Evolutionary conservation across 2,329 filamentous ascomycete species (phyloP).

Genomic region (Cordyceps farinosa): DNA sequence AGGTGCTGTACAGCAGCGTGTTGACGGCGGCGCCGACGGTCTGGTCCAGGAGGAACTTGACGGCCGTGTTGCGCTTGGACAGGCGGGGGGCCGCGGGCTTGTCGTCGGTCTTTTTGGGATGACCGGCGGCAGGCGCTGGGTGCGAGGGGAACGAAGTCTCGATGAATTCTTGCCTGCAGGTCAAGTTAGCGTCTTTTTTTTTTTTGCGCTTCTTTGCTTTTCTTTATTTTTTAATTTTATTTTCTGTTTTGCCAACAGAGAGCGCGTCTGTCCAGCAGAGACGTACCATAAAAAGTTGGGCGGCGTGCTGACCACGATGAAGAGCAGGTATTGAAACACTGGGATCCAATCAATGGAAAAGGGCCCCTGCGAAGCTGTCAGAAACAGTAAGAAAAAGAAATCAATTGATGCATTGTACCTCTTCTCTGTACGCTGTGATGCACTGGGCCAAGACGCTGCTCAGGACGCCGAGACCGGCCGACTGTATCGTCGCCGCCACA

Average conservation of each 20-base stretch:
- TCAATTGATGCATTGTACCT: conserved; percentile 41
- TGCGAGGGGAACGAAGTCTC: conserved; percentile 71
- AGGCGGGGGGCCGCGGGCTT: conserved; percentile 43
- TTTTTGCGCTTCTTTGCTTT: too few species aligned
- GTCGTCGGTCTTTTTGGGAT: conserved; percentile 33
- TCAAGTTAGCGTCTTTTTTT: too few species aligned
- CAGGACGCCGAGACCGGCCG: conserved; percentile 59
- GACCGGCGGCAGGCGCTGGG: conserved; percentile 40
- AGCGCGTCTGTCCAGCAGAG: neutral
- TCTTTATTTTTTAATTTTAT: too few species aligned
- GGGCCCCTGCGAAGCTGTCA: conserved; percentile 36
- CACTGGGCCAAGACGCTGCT: conserved; percentile 73
- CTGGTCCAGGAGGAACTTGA: conserved; percentile 68
- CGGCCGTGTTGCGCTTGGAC: conserved; percentile 59
- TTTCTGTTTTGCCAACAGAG: too few species aligned
- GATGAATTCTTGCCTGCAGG: conserved; percentile 66
- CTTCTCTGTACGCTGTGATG: conserved; percentile 58
- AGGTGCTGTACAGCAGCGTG: conserved; percentile 60
- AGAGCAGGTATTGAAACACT: conserved; percentile 74
- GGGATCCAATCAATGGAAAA: conserved; percentile 63
- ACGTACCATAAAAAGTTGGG: conserved; percentile 78
- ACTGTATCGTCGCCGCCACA: conserved; percentile 60
- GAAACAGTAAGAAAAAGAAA: neutral
- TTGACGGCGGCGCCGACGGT: conserved; percentile 63
- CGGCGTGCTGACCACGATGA: conserved; percentile 68